Conservation (phyloP, 1,284 basidiomycete genomes). For the Tylopilus sp. region DNA sequence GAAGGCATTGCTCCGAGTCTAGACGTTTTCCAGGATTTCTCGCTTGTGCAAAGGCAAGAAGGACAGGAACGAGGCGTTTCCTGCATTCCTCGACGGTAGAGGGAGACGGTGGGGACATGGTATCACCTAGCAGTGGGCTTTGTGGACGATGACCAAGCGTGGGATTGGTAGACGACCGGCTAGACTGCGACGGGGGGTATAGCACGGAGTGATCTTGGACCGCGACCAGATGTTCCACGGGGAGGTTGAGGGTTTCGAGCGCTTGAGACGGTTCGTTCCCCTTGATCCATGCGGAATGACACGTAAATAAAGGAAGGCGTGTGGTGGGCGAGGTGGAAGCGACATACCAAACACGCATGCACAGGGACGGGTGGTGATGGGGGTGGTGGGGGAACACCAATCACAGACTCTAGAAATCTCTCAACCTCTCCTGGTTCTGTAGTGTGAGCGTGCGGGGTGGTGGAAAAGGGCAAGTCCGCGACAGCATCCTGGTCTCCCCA, state of each 20-base stretch:
- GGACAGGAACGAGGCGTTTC: slow-evolving; percentile 23
- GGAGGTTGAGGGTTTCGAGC: slow-evolving; percentile 18
- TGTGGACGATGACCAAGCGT: slow-evolving; percentile 6
- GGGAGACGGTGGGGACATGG: slow-evolving; percentile 8
- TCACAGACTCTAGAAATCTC: slow-evolving; percentile 26
- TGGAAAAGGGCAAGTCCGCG: slow-evolving; percentile 3
- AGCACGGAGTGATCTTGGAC: slow-evolving; percentile 8
- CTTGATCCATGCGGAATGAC: slow-evolving; percentile 6
- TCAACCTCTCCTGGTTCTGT: slow-evolving; percentile 29
- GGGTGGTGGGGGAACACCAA: slow-evolving; percentile 8
- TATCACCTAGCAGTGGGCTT: slow-evolving; percentile 6
- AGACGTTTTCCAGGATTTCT: slow-evolving; percentile 14
- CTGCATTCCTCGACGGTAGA: slow-evolving; percentile 29
- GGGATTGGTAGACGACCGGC: slow-evolving; percentile 6
- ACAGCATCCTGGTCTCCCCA: neutral
- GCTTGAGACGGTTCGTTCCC: slow-evolving; percentile 10
- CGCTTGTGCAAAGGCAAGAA: slow-evolving; percentile 17
- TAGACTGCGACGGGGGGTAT: slow-evolving; percentile 14
- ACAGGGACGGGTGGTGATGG: neutral
- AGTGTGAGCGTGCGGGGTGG: slow-evolving; percentile 13
- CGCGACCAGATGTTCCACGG: slow-evolving; percentile 2
- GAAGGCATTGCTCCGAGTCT: slow-evolving; percentile 19
- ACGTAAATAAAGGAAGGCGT: slow-evolving; percentile 11
- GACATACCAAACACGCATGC: slow-evolving; percentile 19
- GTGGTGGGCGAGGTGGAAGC: slow-evolving; percentile 5